Percentiles rank a stretch among this genome's conserved stretches.
These are phyloP conservation scores for Colletotrichum sp. DNA, from an alignment of 2,329 filamentous ascomycete species.

Conservation along the genomic window DNA sequence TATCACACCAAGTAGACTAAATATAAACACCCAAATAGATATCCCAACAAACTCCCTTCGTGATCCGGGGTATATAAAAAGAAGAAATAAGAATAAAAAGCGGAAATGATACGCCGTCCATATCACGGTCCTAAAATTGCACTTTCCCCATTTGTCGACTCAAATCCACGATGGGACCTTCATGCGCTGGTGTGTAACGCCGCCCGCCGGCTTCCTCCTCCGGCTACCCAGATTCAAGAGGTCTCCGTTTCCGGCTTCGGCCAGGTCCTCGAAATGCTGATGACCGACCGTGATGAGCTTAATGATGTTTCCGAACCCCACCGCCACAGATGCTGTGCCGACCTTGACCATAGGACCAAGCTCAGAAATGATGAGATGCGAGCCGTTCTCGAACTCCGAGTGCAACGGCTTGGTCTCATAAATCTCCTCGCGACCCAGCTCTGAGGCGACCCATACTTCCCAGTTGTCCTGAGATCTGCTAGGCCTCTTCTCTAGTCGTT, in stretches of 20 bases:
- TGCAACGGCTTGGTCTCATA: constrained; percentile 53
- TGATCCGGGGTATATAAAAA: constrained; percentile 18
- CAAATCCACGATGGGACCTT: constrained; percentile 12
- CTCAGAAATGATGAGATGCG: constrained; percentile 67
- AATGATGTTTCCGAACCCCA: constrained; percentile 75
- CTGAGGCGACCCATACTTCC: constrained; percentile 61
- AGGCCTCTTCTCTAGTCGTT: constrained; percentile 24
- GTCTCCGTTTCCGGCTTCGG: constrained; percentile 31
- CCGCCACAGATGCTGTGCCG: constrained; percentile 68
- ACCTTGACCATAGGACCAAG: constrained; percentile 69
- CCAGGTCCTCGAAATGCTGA: constrained; percentile 62
- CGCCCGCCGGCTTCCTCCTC: constrained; percentile 35
- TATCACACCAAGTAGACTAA: neutral
- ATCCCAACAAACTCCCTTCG: constrained; percentile 15
- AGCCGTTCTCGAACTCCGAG: constrained; percentile 42
- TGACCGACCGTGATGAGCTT: constrained; percentile 73
- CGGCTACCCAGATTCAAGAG: constrained; percentile 41
- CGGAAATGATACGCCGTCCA: neutral
- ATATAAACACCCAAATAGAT: neutral
- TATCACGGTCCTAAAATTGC: neutral
- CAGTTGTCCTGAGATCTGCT: constrained; percentile 41
- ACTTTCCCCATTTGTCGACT: neutral
- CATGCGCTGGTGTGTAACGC: constrained; percentile 11
- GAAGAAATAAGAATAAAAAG: neutral
- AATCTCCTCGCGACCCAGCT: constrained; percentile 46